Conservation (phyloP, 257 asterid species). For the Ajuga chamaepitys region DNA sequence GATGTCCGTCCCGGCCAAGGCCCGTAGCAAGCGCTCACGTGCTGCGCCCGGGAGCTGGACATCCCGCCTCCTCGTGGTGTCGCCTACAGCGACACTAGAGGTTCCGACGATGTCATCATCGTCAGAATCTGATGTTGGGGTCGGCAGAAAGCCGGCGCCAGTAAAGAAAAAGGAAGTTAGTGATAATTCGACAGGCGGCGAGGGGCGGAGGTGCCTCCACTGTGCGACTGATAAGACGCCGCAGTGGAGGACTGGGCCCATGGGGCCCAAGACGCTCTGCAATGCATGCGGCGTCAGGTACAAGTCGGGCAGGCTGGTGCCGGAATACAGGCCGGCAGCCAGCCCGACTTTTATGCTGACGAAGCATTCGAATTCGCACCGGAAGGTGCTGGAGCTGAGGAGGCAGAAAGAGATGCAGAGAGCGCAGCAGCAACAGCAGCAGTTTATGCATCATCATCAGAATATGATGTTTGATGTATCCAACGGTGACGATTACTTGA, state of each 20-base stretch:
- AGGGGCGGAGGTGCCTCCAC: slow-evolving; percentile 76
- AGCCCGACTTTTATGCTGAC: slow-evolving; percentile 85
- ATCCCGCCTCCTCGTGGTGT: slow-evolving; percentile 56
- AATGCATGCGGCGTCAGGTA: slow-evolving; percentile 91
- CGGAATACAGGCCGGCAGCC: slow-evolving; percentile 88
- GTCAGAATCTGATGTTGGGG: slow-evolving; percentile 35
- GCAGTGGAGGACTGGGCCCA: slow-evolving; percentile 93
- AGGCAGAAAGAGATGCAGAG: slow-evolving; percentile 67
- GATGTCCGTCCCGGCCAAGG: slow-evolving; percentile 70
- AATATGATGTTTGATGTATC: slow-evolving; percentile 63
- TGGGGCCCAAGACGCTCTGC: slow-evolving; percentile 93
- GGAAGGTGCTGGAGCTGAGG: slow-evolving; percentile 80
- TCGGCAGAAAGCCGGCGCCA: slow-evolving; percentile 22
- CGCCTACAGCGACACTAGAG: slow-evolving; percentile 17
- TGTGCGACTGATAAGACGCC: slow-evolving; percentile 97
- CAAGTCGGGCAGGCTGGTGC: slow-evolving; percentile 90
- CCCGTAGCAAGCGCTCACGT: slow-evolving; percentile 94
- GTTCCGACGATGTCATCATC: slow-evolving; percentile 33
- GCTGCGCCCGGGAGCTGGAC: slow-evolving; percentile 83
- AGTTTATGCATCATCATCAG: slow-evolving; percentile 49
- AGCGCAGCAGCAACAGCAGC: slow-evolving; percentile 52
- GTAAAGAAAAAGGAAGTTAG: slow-evolving; percentile 31
- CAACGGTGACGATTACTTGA: slow-evolving; percentile 68
- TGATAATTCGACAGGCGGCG: slow-evolving; percentile 23
- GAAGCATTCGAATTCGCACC: slow-evolving; percentile 83